phyloP scores from a whole-genome alignment of 2,329 filamentous ascomycete species.

The Ceratocystis diversiconidia region DNA sequence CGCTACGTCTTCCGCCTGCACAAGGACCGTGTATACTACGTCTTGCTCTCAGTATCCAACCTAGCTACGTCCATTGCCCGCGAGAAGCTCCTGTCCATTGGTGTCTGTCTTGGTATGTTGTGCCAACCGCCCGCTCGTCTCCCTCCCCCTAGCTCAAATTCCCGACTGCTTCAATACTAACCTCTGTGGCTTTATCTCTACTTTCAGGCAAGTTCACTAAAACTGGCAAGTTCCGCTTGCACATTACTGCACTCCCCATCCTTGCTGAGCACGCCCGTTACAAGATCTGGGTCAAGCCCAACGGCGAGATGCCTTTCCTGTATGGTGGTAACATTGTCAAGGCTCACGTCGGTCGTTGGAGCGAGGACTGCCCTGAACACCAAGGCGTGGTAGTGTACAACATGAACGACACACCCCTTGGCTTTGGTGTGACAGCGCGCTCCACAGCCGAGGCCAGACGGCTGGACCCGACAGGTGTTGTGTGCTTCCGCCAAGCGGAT shows the following conservation, averaged over 20 bases:
- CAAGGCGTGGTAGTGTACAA: conserved; percentile 78
- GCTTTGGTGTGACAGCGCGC: conserved; percentile 84
- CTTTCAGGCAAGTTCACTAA: conserved; percentile 78
- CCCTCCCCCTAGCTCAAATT: background rate
- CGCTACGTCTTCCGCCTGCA: conserved; percentile 78
- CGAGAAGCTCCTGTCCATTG: conserved; percentile 71
- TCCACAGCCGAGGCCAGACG: conserved; percentile 71
- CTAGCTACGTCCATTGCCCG: conserved; percentile 74
- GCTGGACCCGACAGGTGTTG: conserved; percentile 78
- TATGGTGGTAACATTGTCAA: conserved; percentile 82
- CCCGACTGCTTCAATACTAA: background rate
- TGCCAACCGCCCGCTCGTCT: background rate
- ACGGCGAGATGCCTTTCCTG: conserved; percentile 93
- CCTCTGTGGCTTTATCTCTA: background rate
- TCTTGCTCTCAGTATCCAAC: conserved; percentile 78
- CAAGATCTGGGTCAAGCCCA: conserved; percentile 93
- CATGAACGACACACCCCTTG: conserved; percentile 87
- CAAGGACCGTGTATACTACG: conserved; percentile 78
- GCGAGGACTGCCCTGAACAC: conserved; percentile 85
- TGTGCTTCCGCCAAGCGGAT: conserved; percentile 83
- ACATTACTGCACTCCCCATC: conserved; percentile 77
- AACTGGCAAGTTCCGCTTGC: conserved; percentile 85
- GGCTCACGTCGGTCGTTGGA: conserved; percentile 61
- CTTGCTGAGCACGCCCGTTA: conserved; percentile 84
- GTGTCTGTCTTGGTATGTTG: conserved; percentile 57